phyloP scores from a whole-genome alignment of 441 rosid species.

The Pelargonium citronellum region DNA sequence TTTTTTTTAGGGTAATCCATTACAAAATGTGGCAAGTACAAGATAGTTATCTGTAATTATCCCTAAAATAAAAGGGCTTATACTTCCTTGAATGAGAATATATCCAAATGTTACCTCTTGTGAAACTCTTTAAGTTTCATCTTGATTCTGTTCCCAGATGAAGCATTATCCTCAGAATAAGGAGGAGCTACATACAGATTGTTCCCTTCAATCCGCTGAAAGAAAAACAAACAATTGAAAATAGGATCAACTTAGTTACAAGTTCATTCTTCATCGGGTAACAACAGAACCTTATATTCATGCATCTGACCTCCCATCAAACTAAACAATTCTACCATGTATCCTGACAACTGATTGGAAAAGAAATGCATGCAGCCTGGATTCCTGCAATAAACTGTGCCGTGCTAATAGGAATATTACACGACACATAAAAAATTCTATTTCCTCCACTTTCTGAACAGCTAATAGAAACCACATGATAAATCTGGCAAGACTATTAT shows the following conservation, averaged over 20 bases:
- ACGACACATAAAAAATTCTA: too few relatives aligned
- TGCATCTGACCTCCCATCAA: neutral
- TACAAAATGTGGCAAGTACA: too few relatives aligned
- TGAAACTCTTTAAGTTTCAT: constrained; percentile 82
- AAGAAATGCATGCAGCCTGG: too few relatives aligned
- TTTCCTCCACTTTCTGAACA: too few relatives aligned
- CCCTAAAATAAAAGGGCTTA: neutral
- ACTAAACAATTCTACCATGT: too few relatives aligned
- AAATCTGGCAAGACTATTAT: neutral
- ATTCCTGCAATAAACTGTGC: too few relatives aligned
- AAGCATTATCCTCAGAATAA: constrained; percentile 26
- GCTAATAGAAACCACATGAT: too few relatives aligned
- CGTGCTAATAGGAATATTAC: too few relatives aligned
- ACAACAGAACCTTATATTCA: neutral
- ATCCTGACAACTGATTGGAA: too few relatives aligned
- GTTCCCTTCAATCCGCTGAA: constrained; percentile 54
- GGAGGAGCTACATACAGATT: constrained; percentile 53
- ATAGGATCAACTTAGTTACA: neutral
- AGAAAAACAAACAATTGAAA: neutral
- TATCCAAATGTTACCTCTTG: constrained; percentile 44
- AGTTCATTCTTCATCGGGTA: neutral
- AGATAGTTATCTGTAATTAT: too few relatives aligned
- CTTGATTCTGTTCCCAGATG: constrained; percentile 69
- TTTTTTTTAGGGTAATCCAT: too few relatives aligned
- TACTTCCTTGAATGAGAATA: neutral